Conservation (phyloP, 2,329 filamentous ascomycete genomes). For the Ascochyta lentis region DNA sequence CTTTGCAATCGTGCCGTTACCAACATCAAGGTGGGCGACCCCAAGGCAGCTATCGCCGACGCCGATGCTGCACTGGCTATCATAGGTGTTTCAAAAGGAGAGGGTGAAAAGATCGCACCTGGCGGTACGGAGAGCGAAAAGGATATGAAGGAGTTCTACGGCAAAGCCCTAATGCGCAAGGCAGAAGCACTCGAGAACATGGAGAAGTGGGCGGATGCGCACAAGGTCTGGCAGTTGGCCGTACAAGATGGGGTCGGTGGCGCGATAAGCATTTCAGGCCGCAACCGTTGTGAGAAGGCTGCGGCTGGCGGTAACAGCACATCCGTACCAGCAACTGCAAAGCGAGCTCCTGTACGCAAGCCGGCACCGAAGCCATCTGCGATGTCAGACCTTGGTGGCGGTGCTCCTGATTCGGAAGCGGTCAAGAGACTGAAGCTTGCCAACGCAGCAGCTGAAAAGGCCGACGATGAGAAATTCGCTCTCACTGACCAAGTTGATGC, state of each 20-base stretch:
- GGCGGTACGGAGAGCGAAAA: conserved; percentile 66
- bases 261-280: conserved; percentile 79
- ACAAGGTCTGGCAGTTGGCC: conserved; percentile 78
- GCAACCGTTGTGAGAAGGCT: conserved; percentile 88
- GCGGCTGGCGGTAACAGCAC: conserved; percentile 53
- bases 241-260: conserved; percentile 89
- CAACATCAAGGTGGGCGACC: conserved; percentile 87
- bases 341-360: conserved; percentile 38
- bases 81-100: conserved; percentile 80
- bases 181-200: conserved; percentile 95
- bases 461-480: conserved; percentile 92
- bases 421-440: conserved; percentile 82
- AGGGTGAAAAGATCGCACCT: conserved; percentile 79
- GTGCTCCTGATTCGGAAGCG: conserved; percentile 69
- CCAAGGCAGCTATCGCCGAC: conserved; percentile 84
- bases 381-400: conserved; percentile 49
- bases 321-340: conserved; percentile 25
- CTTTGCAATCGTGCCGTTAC: conserved; percentile 91
- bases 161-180: conserved; percentile 92
- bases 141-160: conserved; percentile 91
- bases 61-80: conserved; percentile 80
- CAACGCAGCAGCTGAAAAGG: conserved; percentile 82
- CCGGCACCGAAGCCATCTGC: conserved; percentile 49
- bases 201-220: conserved; percentile 90
- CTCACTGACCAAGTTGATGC: conserved; percentile 86